Base-by-base conservation (phyloP, 2,329 filamentous ascomycete genomes). In the Teratosphaeria destructans region DNA sequence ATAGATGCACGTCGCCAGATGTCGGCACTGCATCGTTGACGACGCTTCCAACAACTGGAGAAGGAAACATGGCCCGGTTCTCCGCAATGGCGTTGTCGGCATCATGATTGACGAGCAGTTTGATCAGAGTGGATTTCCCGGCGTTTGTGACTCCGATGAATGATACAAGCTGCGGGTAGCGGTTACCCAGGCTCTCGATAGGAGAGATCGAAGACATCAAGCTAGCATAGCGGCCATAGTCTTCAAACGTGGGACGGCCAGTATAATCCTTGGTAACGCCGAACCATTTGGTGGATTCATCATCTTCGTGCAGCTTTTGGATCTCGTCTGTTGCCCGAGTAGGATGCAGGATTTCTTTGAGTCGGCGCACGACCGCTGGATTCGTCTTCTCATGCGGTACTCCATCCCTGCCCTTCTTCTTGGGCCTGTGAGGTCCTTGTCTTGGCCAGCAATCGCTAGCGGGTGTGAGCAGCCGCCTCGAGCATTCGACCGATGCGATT, bases 1-100 rank as follows among this genome's bases (percentile, higher is more conserved):
- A 82, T 3, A 82, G 69, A 66, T 82, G 79, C 2, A 81, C 78
- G 63, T 81, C 79, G 8, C 73, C 78, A 4, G 78, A 79, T 3
- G 79, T 81, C 1, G 79, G 76, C 5, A 78, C 66, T 39, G 74
- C 66, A 37, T 69, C 67, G 29, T 74, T 71, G 19, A 72, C 71
- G 2, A 70, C 66, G 16, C 73, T 74, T 3, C 78, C 79, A 3
- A 78, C 75, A 3, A 81, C 75, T 1, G 79, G 79, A 1, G 73
- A 76, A 23, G 67, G 68, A 64, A 74, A 75, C 63, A 66, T 63
- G 11, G 59, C 59, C 26, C 62, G 54, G 57, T 72, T 70, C 37
- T 71, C 67, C 16, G 61, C 58, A 19, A 66, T 59, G 60, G 57
- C 60, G 65, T 67, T 62, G 10, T 67, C 61, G 16, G 65, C 68